Conservation (phyloP, 306 rosid genomes). For the Arachis stenosperma region DNA sequence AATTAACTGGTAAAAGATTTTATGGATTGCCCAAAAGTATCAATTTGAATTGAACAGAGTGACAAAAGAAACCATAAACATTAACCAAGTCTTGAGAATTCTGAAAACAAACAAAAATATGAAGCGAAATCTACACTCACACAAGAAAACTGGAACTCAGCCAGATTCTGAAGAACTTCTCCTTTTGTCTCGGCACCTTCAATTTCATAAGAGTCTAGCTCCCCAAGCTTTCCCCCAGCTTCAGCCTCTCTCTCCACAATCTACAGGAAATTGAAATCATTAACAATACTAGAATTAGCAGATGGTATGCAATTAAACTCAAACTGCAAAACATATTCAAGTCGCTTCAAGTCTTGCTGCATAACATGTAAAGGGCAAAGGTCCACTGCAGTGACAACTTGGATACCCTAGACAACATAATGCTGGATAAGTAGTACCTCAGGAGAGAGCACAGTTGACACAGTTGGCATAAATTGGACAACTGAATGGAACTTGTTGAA, state of each 20-base stretch:
- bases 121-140: conserved; percentile 54
- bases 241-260: conserved; percentile 85
- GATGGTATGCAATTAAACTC: conserved; percentile 31
- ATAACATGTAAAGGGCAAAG: conserved; percentile 7
- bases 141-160: conserved; percentile 97
- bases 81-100: not conserved
- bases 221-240: conserved; percentile 86
- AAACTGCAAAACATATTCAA: conserved; percentile 3
- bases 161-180: conserved; percentile 87
- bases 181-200: conserved; percentile 98
- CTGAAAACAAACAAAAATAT: not conserved
- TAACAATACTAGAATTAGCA: conserved; percentile 10
- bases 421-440: conserved; percentile 62
- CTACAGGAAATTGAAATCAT: conserved; percentile 46
- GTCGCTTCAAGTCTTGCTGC: conserved; percentile 11
- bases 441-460: conserved; percentile 80
- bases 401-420: conserved; percentile 1
- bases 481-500: conserved; percentile 91
- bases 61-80: conserved; percentile 9
- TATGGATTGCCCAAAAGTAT: not conserved
- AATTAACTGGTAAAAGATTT: conserved; percentile 1
- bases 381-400: not conserved
- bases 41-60: not conserved
- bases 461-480: conserved; percentile 75
- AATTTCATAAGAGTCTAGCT: conserved; percentile 85